These are phyloP conservation scores for Cochlearia excelsa DNA, from an alignment of 345 rosid species.

Conservation along the genomic window DNA sequence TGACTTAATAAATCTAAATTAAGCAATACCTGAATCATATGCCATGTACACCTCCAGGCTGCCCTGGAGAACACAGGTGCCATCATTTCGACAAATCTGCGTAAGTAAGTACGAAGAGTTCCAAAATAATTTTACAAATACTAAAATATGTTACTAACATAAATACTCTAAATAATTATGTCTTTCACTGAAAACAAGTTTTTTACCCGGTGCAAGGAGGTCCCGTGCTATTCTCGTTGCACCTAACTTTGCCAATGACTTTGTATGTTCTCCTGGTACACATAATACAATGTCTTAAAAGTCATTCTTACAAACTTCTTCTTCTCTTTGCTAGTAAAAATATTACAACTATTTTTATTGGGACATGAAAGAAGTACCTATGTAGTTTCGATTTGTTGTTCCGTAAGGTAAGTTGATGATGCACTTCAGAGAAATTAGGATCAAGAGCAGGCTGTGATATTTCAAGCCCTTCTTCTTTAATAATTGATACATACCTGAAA, in stretches of 20 bases:
- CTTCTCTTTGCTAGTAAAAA: neutral
- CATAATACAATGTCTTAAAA: conserved; percentile 2
- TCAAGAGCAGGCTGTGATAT: conserved; percentile 90
- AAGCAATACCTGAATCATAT: conserved; percentile 67
- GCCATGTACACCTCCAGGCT: conserved; percentile 80
- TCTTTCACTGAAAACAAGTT: neutral
- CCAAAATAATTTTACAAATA: conserved; percentile 1
- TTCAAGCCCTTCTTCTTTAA: conserved; percentile 70
- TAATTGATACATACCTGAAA: conserved; percentile 61
- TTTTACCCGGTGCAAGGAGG: conserved; percentile 63
- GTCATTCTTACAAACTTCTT: neutral
- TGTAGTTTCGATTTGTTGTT: conserved; percentile 52
- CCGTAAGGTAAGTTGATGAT: conserved; percentile 58
- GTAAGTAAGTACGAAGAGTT: conserved; percentile 3
- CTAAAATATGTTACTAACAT: neutral
- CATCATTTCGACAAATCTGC: conserved; percentile 85
- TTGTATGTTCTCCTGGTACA: conserved; percentile 42
- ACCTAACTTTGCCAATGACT: conserved; percentile 37
- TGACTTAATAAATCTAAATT: conserved; percentile 8
- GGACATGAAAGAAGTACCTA: conserved; percentile 43
- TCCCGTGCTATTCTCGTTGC: conserved; percentile 44
- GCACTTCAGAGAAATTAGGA: conserved; percentile 50
- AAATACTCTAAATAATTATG: neutral
- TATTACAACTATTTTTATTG: neutral
- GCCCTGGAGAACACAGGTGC: conserved; percentile 87